A percentile compares a stretch with the other conserved stretches of the same genome.
These are phyloP conservation scores for Colletotrichum orbiculare DNA, from an alignment of 2,329 filamentous ascomycete genomes.

Conservation along the genomic window DNA sequence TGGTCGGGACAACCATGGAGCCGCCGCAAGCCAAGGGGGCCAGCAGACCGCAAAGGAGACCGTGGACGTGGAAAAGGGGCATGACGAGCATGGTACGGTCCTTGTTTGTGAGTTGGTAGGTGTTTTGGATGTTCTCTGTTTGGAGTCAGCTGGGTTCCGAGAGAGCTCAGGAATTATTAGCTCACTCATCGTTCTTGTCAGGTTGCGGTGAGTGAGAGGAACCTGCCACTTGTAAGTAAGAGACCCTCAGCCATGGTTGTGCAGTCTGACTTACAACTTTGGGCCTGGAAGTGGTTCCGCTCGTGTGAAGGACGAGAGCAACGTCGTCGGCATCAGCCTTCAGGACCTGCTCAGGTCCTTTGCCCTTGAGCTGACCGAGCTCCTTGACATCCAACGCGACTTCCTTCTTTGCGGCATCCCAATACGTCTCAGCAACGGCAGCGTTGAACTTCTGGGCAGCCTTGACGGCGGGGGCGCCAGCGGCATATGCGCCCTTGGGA, in stretches of 20 bases:
- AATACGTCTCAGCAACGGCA: slow-evolving; percentile 89
- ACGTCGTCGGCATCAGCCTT: slow-evolving; percentile 78
- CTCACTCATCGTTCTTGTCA: slow-evolving; percentile 82
- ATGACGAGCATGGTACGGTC: slow-evolving; percentile 90
- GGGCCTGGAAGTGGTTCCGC: slow-evolving; percentile 84
- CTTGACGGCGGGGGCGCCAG: slow-evolving; percentile 76
- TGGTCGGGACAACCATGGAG: slow-evolving; percentile 80
- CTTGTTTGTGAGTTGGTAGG: slow-evolving; percentile 75
- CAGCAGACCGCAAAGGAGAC: slow-evolving; percentile 84
- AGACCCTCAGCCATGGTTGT: background rate
- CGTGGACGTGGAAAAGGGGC: slow-evolving; percentile 92
- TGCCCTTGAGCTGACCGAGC: slow-evolving; percentile 69
- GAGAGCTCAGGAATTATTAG: slow-evolving; percentile 18
- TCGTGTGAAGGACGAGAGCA: slow-evolving; percentile 83
- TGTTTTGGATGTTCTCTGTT: slow-evolving; percentile 78
- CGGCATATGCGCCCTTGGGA: slow-evolving; percentile 74
- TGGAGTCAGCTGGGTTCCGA: background rate
- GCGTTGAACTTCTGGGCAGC: slow-evolving; percentile 83
- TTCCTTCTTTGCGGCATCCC: slow-evolving; percentile 71
- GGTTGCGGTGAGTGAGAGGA: slow-evolving; percentile 82
- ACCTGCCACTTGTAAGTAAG: slow-evolving; percentile 57
- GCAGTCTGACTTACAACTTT: slow-evolving; percentile 73
- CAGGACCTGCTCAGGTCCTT: slow-evolving; percentile 51
- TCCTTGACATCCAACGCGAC: slow-evolving; percentile 85
- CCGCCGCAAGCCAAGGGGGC: slow-evolving; percentile 81